Evolutionary conservation across 2,329 filamentous ascomycete species (phyloP), one percentile per base, ranked within the genome.

Genomic region (Cryphonectria carpinicola): DNA sequence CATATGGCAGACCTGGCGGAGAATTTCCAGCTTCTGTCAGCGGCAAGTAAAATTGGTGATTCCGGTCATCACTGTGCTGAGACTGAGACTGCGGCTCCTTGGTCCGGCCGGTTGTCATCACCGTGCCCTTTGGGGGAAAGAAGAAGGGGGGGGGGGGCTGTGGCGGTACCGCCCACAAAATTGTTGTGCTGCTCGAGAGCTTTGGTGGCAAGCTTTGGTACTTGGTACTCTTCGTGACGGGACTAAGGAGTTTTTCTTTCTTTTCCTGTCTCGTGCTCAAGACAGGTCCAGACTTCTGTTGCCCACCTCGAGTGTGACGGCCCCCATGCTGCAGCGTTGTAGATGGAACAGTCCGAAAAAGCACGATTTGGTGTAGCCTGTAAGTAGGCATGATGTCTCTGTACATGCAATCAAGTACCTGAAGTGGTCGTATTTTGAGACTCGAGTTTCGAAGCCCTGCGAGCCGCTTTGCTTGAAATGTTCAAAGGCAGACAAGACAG

Each of bases 21-120:
- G 41, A 35, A 19, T 46, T 37, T 25, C 5, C 65, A 67, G 25
- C 7, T 49, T 35, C 28, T 63, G 70, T 68, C 70, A 70, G 64
- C 68, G 54, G 25, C 52, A 65, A 49, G 37, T 58, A 28, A 46
- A 61, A 65, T 67, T 52, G 61, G 65, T 66, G 52, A 61, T 65
- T 32, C 49, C 35, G 37, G 46, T 60, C 65, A 64, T 56, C 65
- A 65, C 64, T 65, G 25, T 66, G 61, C 49, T 64, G 52, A 52
- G 37, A 28, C 49, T 64, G 52, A 52, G 37, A 28, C 17, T 66
- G 52, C 25, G 52, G 56, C 39, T 37, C 49, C 49, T 25, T 25
- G 35, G n/a, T 13, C 25, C 37, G 43, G 63, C 43, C 52, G 54
- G 19, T 32, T 35, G 17, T 52, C 37, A 52, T 52, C 61, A 37